Evolutionary conservation across 2,329 filamentous ascomycete species (phyloP), one percentile per base, ranked within the genome.

Genomic region (Didymosphaeria variabile): DNA sequence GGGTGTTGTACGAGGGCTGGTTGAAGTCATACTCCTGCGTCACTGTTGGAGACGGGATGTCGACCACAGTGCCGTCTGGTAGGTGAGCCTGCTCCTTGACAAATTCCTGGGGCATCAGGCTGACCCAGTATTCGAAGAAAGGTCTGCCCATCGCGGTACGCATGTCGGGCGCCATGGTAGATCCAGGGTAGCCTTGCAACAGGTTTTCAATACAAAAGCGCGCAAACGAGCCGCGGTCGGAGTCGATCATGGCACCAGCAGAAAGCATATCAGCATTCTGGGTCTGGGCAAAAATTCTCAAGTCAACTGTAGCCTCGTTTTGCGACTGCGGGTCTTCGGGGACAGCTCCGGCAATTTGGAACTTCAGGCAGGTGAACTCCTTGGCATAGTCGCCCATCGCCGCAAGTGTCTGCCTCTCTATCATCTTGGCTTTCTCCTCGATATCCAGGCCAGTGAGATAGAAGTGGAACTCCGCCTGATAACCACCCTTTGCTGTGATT

Each of bases 401-500:
- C 4, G 73, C 61, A 1, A 72, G 69, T 10, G 68, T 72, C 55
- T 73, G 71, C 17, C 60, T 56, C 45, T 82, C 80, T 59, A 81
- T 75, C 75, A 82, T 79, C 13, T 74, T 67, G 2, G 79, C 79
- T 61, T 84, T 84, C 36, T 79, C 79, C 13, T 70, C 68, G 7
- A 82, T 77, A 55, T 83, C 81, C 3, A 83, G 73, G 0, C 82
- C 82, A 21, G 75, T 77, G 26, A 82, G 75, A 55, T 79, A 80
- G 50, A 77, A 82, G 15, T 80, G 80, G n/a, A 79, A 75, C 60
- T 83, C 81, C 0, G 80, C 81, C 61, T 82, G 80, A 46, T 74
- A 83, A 0, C 81, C 79, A 0, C 81, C 81, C 44, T 74, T 76
- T 0, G 80, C 81, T 2, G 80, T 80, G 36, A 83, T 73, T 21